Base-by-base conservation (phyloP, 768 basidiomycete genomes). In the Termitomyces sp. region DNA sequence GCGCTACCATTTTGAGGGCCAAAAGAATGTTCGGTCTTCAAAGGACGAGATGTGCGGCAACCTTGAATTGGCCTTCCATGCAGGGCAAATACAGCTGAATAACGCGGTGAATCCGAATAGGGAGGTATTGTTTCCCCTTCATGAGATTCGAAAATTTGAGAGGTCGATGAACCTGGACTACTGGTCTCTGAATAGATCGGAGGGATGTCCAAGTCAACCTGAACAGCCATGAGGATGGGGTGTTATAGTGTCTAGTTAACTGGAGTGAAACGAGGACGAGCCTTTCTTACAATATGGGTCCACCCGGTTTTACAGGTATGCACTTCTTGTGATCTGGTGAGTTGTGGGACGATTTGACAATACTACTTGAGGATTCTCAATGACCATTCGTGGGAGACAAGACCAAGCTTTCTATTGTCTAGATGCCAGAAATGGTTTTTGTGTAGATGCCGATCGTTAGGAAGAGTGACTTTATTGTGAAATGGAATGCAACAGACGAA, bases 11-110 rank as follows among this genome's bases (percentile, higher is more conserved):
- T 54, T 22, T 43, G 45, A 26, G 52, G 56, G 28, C 16, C 28
- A 46, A 46, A 56, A 18, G 32, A 44, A 24, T 63, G 62, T 28
- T 60, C 54, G 3, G 55, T 60, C 32, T 38, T 33, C 18, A 61
- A 35, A 14, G 60, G 56, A 14, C 40, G 60, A 36, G 60, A 51
- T 20, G 52, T 9, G 43, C 50, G 56, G 10, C 47, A 40, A 4
- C 56, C 56, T 18, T 49, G 60, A 5, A 54, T 55, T 5, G 60
- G 60, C 20, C 43, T 48, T 44, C 60, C 60, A 43, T 61, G 60
- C 35, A 58, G n/a, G 20, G 60, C 33, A n/a, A 61, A 58, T 35
- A 61, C 49, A 33, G 52, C 41, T 20, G 60, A 61, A 35, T 61
- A 58, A 38, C 60, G 60, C 13, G 50, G 50, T 18, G 50, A 35